These are phyloP conservation scores for Apiospora hydei DNA, from an alignment of 2,329 filamentous ascomycete species.

Conservation along the genomic window DNA sequence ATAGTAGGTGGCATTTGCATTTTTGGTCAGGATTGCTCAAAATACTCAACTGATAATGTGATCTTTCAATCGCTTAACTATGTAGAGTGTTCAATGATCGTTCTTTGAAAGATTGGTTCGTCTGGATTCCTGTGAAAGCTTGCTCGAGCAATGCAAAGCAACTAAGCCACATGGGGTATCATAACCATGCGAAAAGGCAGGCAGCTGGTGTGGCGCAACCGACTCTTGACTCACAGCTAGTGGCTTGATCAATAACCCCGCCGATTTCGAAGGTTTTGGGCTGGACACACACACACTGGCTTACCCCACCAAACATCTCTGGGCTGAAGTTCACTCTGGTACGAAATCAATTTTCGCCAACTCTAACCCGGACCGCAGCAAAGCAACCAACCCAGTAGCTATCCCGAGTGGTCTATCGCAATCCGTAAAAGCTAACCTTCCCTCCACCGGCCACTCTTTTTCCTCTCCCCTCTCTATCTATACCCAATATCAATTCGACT, in stretches of 20 bases:
- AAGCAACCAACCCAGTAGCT: slow-evolving; percentile 12
- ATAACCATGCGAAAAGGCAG: neutral
- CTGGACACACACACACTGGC: slow-evolving; percentile 14
- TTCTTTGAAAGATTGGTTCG: neutral
- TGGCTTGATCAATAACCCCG: neutral
- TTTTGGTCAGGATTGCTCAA: neutral
- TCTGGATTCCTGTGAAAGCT: neutral
- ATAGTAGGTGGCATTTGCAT: too few species aligned
- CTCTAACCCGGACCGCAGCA: slow-evolving; percentile 1
- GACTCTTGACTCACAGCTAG: neutral
- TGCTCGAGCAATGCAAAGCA: neutral
- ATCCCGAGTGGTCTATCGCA: slow-evolving; percentile 13
- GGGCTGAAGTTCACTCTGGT: slow-evolving; percentile 15
- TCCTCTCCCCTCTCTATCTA: neutral
- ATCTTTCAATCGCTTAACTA: neutral
- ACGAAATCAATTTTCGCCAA: slow-evolving; percentile 21
- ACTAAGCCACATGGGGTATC: neutral
- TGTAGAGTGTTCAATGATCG: neutral
- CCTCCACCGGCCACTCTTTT: slow-evolving; percentile 5
- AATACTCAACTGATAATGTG: neutral
- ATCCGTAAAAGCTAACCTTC: neutral
- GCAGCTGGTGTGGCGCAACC: neutral
- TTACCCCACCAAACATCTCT: slow-evolving; percentile 13
- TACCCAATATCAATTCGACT: neutral
- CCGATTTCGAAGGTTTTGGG: slow-evolving; percentile 20